Evolutionary conservation across 2,329 filamentous ascomycete genomes (phyloP), one percentile per base, ranked within the genome.

Genomic region (Colletotrichum magnum): DNA sequence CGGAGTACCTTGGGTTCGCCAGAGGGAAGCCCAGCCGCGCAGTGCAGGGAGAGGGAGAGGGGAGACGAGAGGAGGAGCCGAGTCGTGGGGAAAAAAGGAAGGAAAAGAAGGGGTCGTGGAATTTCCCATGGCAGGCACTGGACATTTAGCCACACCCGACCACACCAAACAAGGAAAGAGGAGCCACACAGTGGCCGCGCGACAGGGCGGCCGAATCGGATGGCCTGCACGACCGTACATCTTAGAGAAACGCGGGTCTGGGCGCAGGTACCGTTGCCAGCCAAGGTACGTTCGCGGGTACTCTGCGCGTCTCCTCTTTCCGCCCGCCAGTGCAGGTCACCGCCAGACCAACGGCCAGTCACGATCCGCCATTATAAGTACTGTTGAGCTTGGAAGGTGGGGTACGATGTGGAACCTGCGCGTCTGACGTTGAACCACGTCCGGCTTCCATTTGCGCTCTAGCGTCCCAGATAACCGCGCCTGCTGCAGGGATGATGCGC

Each of bases 71-170:
- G 41, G 47, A 60, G 66, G 61, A 69, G 66, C 66, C 66, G 66
- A 69, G 66, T 32, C 61, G 66, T 69, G 66, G 66, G 61, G 66
- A 66, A 69, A 69, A 36, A 66, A 50, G 50, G 66, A 65, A 65
- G 61, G 41, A 65, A 68, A 66, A 66, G 66, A 69, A 69, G 66
- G 66, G 66, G 66, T 69, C 56, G 61, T 69, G 54, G 61, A 65
- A 65, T 69, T 69, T 54, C 54, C 54, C 43, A 68, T 65, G 28
- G 48, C 54, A 43, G 41, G 41, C 12, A 43, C 41, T 12, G 18
- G 18, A 18, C 32, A 7, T 36, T 6, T 10, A 36, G 32, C 32
- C 32, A 9, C 32, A 24, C 21, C 21, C 21, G 21, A 24, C 21
- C 21, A 24, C 21, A 24, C 21, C 21, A 24, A 2, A 24, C 21